Percentiles rank a stretch among this genome's conserved stretches.
Evolutionary conservation across 495 filamentous ascomycete genomes (phyloP).

Genomic region (Aspergillus asperescens): DNA sequence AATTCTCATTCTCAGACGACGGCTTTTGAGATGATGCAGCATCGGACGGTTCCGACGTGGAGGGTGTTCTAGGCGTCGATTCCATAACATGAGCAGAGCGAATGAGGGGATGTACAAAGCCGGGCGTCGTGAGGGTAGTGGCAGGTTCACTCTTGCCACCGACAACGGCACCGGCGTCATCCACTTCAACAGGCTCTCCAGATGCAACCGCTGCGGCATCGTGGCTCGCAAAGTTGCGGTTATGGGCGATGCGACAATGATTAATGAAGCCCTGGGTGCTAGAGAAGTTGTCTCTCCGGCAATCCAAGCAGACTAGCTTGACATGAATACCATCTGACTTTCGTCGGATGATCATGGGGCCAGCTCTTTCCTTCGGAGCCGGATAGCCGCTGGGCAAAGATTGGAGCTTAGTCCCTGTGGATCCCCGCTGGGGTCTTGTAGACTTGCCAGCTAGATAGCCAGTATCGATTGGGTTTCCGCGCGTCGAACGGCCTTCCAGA

Average conservation of each 20-base stretch:
- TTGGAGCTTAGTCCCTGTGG: conserved; percentile 57
- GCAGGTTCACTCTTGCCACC: conserved; percentile 44
- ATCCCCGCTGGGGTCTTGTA: conserved; percentile 55
- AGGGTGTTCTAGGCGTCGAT: conserved; percentile 44
- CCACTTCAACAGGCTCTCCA: conserved; percentile 71
- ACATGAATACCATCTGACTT: conserved; percentile 57
- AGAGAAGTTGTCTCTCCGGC: conserved; percentile 81
- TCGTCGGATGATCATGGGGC: conserved; percentile 56
- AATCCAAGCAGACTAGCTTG: conserved; percentile 86
- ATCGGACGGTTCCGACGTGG: conserved; percentile 40
- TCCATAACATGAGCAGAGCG: conserved; percentile 54
- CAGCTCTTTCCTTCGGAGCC: conserved; percentile 59
- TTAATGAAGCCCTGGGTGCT: conserved; percentile 98
- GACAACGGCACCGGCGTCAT: conserved; percentile 53
- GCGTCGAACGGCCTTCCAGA: conserved; percentile 62
- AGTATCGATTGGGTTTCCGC: conserved; percentile 61
- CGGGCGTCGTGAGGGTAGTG: conserved; percentile 34
- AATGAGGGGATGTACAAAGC: conserved; percentile 66
- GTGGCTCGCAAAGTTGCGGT: conserved; percentile 85
- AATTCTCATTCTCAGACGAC: conserved; percentile 13
- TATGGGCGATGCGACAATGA: conserved; percentile 93
- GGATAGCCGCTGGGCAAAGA: conserved; percentile 69
- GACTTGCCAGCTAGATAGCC: conserved; percentile 49
- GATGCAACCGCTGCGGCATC: conserved; percentile 89
- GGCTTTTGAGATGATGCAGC: conserved; percentile 24